These are phyloP conservation scores for Ogataea pignaliae DNA, from an alignment of 805 yeast genomes.

Conservation along the genomic window DNA sequence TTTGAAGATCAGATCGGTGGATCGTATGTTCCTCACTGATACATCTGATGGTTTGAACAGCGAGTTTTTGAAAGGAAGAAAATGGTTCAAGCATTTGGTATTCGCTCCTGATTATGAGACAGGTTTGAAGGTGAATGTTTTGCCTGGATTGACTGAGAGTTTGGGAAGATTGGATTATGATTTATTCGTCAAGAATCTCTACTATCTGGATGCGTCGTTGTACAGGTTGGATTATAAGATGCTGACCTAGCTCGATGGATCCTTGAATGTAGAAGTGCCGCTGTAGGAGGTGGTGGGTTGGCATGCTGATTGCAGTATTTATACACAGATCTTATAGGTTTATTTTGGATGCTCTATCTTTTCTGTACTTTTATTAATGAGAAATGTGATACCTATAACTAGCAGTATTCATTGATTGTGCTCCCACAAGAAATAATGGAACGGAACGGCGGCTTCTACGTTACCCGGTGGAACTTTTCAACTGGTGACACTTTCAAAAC, in stretches of 20 bases:
- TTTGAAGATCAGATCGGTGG: slow-evolving; percentile 48
- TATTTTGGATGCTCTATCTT: no score
- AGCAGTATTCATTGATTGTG: no score
- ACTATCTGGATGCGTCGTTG: slow-evolving; percentile 7
- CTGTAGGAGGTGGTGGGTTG: no score
- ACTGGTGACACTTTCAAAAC: no score
- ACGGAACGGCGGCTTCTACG: no score
- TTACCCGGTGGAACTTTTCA: no score
- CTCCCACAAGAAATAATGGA: no score
- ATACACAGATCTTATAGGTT: no score
- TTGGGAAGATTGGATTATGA: slow-evolving; percentile 42
- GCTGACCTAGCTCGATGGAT: neutral
- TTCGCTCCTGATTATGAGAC: slow-evolving; percentile 54
- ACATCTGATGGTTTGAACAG: slow-evolving; percentile 14
- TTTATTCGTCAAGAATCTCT: slow-evolving; percentile 15
- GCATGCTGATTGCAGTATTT: no score
- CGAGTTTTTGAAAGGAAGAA: slow-evolving; percentile 44
- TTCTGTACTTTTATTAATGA: no score
- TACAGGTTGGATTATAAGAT: slow-evolving; percentile 10
- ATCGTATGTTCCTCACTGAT: slow-evolving; percentile 45
- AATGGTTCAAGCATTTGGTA: slow-evolving; percentile 61
- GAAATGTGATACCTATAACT: no score
- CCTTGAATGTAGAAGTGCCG: no score
- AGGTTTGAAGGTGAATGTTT: slow-evolving; percentile 47
- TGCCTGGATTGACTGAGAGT: slow-evolving; percentile 61